Conservation (phyloP, 805 yeast genomes). For the Dipodascus albidus region DNA sequence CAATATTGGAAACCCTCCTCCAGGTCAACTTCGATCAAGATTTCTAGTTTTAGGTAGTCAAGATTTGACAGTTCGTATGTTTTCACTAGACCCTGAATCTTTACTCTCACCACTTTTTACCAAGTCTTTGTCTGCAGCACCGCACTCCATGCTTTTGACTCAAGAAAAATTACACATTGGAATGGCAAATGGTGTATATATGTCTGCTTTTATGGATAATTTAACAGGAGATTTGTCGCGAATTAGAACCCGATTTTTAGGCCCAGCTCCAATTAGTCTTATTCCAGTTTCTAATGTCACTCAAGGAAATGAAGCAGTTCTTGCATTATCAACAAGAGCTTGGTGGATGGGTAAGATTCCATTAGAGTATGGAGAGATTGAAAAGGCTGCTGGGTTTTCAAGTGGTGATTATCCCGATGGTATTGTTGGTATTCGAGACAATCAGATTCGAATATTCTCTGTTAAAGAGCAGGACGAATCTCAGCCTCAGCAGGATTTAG, state of each 20-base stretch:
- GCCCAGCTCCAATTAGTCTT: constrained; percentile 51
- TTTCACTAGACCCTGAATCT: constrained; percentile 48
- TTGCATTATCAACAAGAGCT: constrained; percentile 42
- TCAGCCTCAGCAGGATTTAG: constrained; percentile 11
- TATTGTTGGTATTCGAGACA: constrained; percentile 47
- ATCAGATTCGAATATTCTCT: constrained; percentile 43
- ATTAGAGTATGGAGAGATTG: constrained; percentile 28
- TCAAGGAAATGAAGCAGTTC: constrained; percentile 20
- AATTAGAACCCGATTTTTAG: constrained; percentile 61
- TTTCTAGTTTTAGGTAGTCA: constrained; percentile 61
- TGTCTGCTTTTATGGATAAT: constrained; percentile 45
- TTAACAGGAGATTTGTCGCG: constrained; percentile 51
- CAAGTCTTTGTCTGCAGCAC: constrained; percentile 53
- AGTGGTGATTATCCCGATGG: constrained; percentile 57
- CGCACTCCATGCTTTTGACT: constrained; percentile 25
- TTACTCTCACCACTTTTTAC: constrained; percentile 51
- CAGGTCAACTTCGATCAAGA: constrained; percentile 37
- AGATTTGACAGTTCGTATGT: constrained; percentile 57
- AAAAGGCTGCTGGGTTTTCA: constrained; percentile 40
- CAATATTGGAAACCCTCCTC: constrained; percentile 37
- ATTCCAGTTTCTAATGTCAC: constrained; percentile 26
- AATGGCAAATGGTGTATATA: constrained; percentile 72
- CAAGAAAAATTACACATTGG: constrained; percentile 52
- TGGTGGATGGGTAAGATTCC: constrained; percentile 47
- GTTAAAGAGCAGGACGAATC: constrained; percentile 31